Conservation (phyloP, 164 flowering plant species). For the Annona squamosa region DNA sequence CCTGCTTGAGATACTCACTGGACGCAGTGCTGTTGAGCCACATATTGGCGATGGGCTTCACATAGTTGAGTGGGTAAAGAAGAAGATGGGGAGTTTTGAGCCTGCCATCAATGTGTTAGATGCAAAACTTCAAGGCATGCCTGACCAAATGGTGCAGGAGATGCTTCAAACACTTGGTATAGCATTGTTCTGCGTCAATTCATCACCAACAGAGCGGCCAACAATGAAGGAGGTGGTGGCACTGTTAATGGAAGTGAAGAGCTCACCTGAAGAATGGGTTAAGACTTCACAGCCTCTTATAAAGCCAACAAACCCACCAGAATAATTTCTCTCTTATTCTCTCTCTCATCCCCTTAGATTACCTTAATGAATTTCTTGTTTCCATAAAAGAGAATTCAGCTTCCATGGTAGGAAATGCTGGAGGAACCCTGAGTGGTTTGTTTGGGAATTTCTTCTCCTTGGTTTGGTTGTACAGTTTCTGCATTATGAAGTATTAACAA, state of each 20-base stretch:
- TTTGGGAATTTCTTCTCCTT: constrained; percentile 12
- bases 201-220: constrained; percentile 81
- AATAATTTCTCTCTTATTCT: constrained; percentile 3
- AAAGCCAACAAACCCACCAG: constrained; percentile 59
- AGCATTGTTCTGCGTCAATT: constrained; percentile 88
- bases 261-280: constrained; percentile 80
- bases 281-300: constrained; percentile 90
- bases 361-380: constrained; percentile 17
- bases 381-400: constrained; percentile 10
- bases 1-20: constrained; percentile 72
- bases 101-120: constrained; percentile 72
- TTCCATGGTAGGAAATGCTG: constrained; percentile 5
- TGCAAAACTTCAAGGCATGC: constrained; percentile 61
- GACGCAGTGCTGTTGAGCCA: constrained; percentile 69
- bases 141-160: constrained; percentile 84
- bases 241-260: constrained; percentile 81
- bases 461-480: constrained; percentile 38
- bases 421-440: constrained; percentile 9
- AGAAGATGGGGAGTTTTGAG: constrained; percentile 87
- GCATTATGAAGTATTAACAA: constrained; percentile 10
- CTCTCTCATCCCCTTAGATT: constrained; percentile 9
- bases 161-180: constrained; percentile 94
- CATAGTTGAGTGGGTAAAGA: constrained; percentile 96
- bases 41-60: constrained; percentile 70
- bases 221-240: constrained; percentile 98